Evolutionary conservation across 768 basidiomycete species (phyloP), one percentile per base, ranked within the genome.

Genomic region (Clitopilus passeckerianus): DNA sequence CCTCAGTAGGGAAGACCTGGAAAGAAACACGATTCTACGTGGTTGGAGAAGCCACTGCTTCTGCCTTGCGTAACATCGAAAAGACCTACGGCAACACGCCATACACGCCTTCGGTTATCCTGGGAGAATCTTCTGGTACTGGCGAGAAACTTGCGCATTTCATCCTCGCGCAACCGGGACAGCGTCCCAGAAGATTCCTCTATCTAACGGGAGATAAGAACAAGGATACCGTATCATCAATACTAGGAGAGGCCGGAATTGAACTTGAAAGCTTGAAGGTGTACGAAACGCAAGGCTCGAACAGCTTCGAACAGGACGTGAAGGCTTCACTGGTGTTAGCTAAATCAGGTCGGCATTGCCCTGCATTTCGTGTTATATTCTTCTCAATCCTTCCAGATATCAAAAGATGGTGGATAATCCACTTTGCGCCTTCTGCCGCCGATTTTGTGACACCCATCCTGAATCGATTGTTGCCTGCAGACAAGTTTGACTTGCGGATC

Each of bases 151-250:
- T 93, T 12, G 90, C 84, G 0, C 73, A 69, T 15, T 89, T 84
- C 66, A 90, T 94, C 61, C 64, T 88, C 50, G 63, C 68, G 0
- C 75, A 78, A 54, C 20, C 69, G 8, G 56, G 63, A 9, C 50
- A 54, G 35, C 58, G 58, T 58, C 65, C 60, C 5, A 63, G 60
- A 16, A 76, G 67, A 30, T 67, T 95, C 53, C 69, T 95, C 6
- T 93, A 92, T 68, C 79, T 96, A 8, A 91, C 86, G 10, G 93
- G 93, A 20, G 93, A 95, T 79, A 95, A 94, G 76, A 93, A 91
- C 60, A 77, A 84, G 16, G 90, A 92, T 61, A 86, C 83, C 0
- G 70, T 94, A 1, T 72, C 83, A 0, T 72, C 61, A 15, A 76
- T 86, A 8, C 72, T 94, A 35, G 59, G 61, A 0, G 74, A 74